Percentiles rank a stretch among this genome's conserved stretches.
phyloP scores from a whole-genome alignment of 306 rosid genomes.

The Sophora flavescens region DNA sequence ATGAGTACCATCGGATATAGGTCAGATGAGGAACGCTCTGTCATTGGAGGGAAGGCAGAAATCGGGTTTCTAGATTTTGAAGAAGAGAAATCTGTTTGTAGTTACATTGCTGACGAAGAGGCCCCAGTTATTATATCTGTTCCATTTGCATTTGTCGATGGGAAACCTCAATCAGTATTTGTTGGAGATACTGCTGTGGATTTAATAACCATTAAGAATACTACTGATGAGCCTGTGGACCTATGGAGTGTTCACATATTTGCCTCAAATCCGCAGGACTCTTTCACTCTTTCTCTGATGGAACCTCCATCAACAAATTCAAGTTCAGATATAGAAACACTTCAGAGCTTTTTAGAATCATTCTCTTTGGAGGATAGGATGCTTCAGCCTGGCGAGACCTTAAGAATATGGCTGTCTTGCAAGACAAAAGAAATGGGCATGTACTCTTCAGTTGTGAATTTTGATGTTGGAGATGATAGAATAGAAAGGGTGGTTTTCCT shows the following conservation, averaged over 20 bases:
- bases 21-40: constrained; percentile 79
- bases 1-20: constrained; percentile 65
- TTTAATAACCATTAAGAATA: constrained; percentile 67
- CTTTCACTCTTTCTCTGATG: constrained; percentile 80
- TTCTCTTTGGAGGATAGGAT: constrained; percentile 76
- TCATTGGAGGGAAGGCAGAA: constrained; percentile 79
- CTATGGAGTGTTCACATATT: constrained; percentile 83
- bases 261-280: constrained; percentile 77
- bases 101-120: constrained; percentile 59
- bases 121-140: constrained; percentile 66
- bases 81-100: constrained; percentile 79
- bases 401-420: constrained; percentile 89
- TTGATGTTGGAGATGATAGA: constrained; percentile 72
- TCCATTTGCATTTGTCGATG: constrained; percentile 74
- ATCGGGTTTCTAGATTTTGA: constrained; percentile 79
- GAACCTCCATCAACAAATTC: constrained; percentile 70
- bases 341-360: constrained; percentile 63
- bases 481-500: constrained; percentile 85
- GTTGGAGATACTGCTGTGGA: constrained; percentile 67
- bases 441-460: constrained; percentile 70
- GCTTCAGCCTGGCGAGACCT: constrained; percentile 76
- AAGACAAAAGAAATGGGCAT: constrained; percentile 81
- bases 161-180: constrained; percentile 70
- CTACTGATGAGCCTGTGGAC: constrained; percentile 71
- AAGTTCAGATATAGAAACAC: constrained; percentile 49